Percentiles rank a stretch among this genome's conserved stretches.
phyloP scores from a whole-genome alignment of 345 rosid genomes.

The Acer yangbiense region DNA sequence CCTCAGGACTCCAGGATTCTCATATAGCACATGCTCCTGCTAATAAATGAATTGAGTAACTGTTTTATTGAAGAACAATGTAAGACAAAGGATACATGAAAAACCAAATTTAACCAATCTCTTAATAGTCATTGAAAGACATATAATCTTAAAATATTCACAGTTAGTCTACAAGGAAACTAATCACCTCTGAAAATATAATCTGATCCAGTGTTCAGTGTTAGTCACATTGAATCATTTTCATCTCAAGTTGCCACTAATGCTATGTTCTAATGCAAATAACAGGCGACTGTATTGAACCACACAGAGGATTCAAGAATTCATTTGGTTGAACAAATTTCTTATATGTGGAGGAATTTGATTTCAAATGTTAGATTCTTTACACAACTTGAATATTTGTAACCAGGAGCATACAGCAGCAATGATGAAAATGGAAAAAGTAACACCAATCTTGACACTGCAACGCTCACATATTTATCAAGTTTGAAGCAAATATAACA shows the following conservation, averaged over 20 bases:
- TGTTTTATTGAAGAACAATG: background rate
- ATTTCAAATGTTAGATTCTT: too few species aligned
- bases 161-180: background rate
- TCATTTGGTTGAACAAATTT: too few species aligned
- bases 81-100: background rate
- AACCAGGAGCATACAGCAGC: too few species aligned
- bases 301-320: too few species aligned
- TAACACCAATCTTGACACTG: background rate
- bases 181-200: background rate
- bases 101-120: background rate
- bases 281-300: too few species aligned
- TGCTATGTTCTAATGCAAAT: too few species aligned
- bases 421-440: background rate
- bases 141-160: background rate
- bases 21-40: constrained; percentile 61
- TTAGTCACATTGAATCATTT: background rate
- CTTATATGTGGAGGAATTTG: too few species aligned
- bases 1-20: constrained; percentile 46
- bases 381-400: too few species aligned
- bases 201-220: background rate
- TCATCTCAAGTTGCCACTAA: too few species aligned
- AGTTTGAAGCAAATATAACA: background rate
- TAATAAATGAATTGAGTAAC: constrained; percentile 1
- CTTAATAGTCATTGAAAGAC: background rate
- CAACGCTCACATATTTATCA: background rate